Evolutionary conservation across 805 yeast genomes (phyloP), one percentile per base, ranked within the genome.

Genomic region (Yamadazyma sp.): DNA sequence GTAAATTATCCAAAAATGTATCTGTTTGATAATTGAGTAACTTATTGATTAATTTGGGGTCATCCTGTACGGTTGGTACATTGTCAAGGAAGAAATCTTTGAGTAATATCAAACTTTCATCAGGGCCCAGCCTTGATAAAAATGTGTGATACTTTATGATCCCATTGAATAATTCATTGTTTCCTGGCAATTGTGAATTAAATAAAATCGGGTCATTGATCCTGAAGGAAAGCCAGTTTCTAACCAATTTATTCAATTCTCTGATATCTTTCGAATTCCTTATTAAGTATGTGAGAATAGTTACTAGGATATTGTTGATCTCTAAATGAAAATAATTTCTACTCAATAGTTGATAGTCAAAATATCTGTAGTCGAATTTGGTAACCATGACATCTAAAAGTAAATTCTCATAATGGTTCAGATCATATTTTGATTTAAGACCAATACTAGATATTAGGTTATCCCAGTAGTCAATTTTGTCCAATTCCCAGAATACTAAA

Each of bases 401-500:
- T 17, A 59, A 36, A 9, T 49, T 30, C 11, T 50, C 55, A 37
- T 52, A 60, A 10, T 39, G 41, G 13, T 42, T 35, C 5, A 38
- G 42, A 17, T 43, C 27, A 8, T 36, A 34, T 7, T 33, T 37
- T 4, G 39, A 27, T 11, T 30, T 15, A 17, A 47, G 20, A 4
- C 43, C 42, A 7, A 39, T 18, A 17, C 35, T 30, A 4, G 39
- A 31, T 8, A 42, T 33, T 22, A 62, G 43, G 12, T 43, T 42
- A 13, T 45, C 40, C 70, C 68, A 64, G 34, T 56, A 62, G 1
- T 59, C 61, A 5, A 49, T 31, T 10, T 35, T 30, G 24, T 54
- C 49, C 9, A 60, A 45, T 12, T 33, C 31, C 65, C 67, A 60
- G 38, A 62, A 62, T 12, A 23, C 7, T 6, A 7, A 5, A 14